phyloP scores from a whole-genome alignment of 148 eudicot genomes.

The Amaranthus cruentus region DNA sequence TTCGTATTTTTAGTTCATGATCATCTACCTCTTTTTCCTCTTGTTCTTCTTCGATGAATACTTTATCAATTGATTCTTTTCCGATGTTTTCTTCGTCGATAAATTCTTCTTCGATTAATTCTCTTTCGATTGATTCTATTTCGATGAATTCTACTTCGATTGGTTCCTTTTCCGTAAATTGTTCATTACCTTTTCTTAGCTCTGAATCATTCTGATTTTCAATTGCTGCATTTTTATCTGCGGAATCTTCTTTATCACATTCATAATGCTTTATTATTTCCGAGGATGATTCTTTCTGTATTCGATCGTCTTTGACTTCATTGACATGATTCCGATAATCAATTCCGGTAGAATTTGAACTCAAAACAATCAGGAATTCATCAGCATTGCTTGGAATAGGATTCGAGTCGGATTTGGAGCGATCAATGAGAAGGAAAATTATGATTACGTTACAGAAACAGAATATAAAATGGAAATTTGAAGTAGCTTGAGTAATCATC shows the following conservation, averaged over 20 bases:
- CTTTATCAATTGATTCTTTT: background rate
- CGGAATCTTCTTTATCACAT: no score
- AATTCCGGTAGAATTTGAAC: background rate
- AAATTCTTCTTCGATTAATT: no score
- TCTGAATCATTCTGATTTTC: no score
- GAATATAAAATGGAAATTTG: slow-evolving; percentile 45
- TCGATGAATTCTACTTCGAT: no score
- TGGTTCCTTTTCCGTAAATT: no score
- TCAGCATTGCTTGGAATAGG: background rate
- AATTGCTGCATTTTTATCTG: no score
- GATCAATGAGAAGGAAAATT: slow-evolving; percentile 40
- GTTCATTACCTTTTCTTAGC: no score
- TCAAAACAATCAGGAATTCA: background rate
- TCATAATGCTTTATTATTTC: background rate
- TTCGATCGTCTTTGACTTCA: background rate
- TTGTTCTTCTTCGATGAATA: background rate
- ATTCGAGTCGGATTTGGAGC: slow-evolving; percentile 9
- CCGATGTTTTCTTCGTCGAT: background rate
- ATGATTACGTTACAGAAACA: slow-evolving; percentile 70
- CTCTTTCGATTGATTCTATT: no score
- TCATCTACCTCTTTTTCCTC: slow-evolving; percentile 23
- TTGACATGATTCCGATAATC: background rate
- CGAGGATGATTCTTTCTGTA: background rate
- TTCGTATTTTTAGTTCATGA: slow-evolving; percentile 48
- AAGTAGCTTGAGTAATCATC: slow-evolving; percentile 41